phyloP scores from a whole-genome alignment of 106 monocot species.

The Vanilla planifolia region DNA sequence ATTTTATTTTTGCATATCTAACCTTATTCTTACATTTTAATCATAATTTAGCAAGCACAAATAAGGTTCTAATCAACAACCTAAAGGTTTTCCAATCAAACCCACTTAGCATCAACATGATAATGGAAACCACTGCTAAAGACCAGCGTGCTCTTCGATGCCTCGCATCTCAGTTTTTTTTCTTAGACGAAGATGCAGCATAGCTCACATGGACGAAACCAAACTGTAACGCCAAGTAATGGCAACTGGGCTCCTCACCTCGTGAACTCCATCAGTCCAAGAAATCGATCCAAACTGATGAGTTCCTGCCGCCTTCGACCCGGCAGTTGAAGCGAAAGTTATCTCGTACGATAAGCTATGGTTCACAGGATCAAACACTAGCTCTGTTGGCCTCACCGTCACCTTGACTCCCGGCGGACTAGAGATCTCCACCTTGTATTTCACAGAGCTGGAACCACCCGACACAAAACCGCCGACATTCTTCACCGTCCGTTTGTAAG shows the following conservation, averaged over 20 bases:
- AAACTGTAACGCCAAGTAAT: conserved; percentile 25
- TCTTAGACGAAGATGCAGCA: no score
- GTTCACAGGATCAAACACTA: conserved; percentile 1
- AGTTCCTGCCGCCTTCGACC: background rate
- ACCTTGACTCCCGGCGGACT: conserved; percentile 2
- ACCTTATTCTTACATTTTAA: no score
- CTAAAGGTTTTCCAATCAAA: no score
- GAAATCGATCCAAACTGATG: conserved; percentile 52
- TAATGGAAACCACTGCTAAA: no score
- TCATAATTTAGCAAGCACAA: no score
- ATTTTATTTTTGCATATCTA: no score
- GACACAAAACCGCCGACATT: conserved; percentile 14
- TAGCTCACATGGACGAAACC: conserved; percentile 7
- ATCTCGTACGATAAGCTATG: conserved; percentile 16
- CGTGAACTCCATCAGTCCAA: conserved; percentile 67
- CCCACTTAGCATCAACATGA: no score
- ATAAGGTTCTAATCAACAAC: no score
- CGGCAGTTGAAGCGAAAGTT: conserved; percentile 18
- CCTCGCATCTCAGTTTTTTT: no score
- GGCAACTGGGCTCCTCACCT: conserved; percentile 70
- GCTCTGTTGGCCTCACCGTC: conserved; percentile 6
- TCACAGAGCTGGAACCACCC: background rate
- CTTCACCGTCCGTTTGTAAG: conserved; percentile 4
- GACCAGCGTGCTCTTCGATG: no score
- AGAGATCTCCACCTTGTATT: conserved; percentile 2